These are phyloP conservation scores for Medicago lupulina DNA, from an alignment of 306 rosid genomes.

Conservation along the genomic window DNA sequence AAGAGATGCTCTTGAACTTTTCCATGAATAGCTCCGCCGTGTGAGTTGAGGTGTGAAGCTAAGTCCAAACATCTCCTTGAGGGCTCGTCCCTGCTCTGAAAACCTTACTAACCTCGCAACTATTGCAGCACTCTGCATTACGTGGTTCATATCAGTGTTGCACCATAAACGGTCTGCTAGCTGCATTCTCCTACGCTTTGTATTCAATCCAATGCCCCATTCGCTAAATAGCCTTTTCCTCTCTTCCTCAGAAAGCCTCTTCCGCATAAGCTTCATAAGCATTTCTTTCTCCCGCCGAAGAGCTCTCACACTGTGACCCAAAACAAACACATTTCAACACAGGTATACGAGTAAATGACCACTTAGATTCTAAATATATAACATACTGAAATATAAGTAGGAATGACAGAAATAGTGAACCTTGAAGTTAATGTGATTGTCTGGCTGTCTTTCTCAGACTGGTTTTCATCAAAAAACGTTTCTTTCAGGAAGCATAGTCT, in stretches of 20 bases:
- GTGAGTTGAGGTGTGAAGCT: constrained; percentile 72
- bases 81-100: constrained; percentile 75
- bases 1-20: constrained; percentile 60
- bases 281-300: constrained; percentile 76
- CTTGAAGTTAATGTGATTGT: constrained; percentile 74
- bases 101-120: constrained; percentile 85
- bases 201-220: constrained; percentile 77
- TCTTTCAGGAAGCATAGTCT: constrained; percentile 83
- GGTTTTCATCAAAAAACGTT: constrained; percentile 68
- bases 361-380: constrained; percentile 5
- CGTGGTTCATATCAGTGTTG: constrained; percentile 64
- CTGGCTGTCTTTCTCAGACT: constrained; percentile 59
- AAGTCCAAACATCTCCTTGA: constrained; percentile 95
- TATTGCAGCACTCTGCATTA: constrained; percentile 73
- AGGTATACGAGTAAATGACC: constrained; percentile 1
- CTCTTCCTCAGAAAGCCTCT: constrained; percentile 72
- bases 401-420: constrained; percentile 50
- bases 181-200: constrained; percentile 93
- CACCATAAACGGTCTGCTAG: constrained; percentile 74
- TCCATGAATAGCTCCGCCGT: constrained; percentile 71
- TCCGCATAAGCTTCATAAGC: constrained; percentile 83
- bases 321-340: neutral
- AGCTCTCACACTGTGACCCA: constrained; percentile 61
- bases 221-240: constrained; percentile 66
- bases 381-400: constrained; percentile 17